phyloP scores from a whole-genome alignment of 1,139 yeast species.

The Hanseniaspora uvarum region DNA sequence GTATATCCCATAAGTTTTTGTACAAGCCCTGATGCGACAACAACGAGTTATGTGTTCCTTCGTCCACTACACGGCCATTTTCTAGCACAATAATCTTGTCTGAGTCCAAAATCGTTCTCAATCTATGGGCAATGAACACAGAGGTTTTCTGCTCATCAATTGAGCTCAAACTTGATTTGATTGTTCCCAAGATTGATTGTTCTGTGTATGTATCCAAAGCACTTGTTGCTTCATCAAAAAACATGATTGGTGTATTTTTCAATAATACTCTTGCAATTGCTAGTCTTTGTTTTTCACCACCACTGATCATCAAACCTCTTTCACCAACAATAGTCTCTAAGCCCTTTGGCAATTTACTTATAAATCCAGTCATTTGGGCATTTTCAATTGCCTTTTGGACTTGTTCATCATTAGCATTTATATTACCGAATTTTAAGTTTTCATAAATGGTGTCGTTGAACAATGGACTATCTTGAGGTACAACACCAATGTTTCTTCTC shows the following conservation, averaged over 20 bases:
- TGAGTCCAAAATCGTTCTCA: conserved; percentile 87
- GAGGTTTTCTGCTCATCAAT: conserved; percentile 45
- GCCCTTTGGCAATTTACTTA: conserved; percentile 73
- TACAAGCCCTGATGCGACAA: conserved; percentile 48
- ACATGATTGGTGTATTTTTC: conserved; percentile 79
- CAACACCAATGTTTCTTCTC: conserved; percentile 72
- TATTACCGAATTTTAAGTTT: conserved; percentile 77
- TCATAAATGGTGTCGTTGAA: conserved; percentile 85
- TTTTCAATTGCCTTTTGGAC: conserved; percentile 51
- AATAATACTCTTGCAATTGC: conserved; percentile 83
- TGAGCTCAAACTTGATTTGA: conserved; percentile 48
- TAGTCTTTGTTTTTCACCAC: conserved; percentile 93
- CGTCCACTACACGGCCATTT: conserved; percentile 72
- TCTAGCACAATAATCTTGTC: conserved; percentile 84
- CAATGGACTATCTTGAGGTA: conserved; percentile 94
- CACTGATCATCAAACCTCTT: conserved; percentile 95
- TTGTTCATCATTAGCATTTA: conserved; percentile 64
- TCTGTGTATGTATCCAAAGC: conserved; percentile 96
- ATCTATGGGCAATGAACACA: conserved; percentile 84
- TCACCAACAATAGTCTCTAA: conserved; percentile 88
- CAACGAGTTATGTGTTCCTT: conserved; percentile 66
- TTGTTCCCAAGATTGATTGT: conserved; percentile 65
- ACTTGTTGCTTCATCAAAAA: conserved; percentile 94
- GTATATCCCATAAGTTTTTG: conserved; percentile 78
- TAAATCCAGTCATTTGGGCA: conserved; percentile 58